Base-by-base conservation (phyloP, 768 basidiomycete genomes). In the Holtermannia corniformis region DNA sequence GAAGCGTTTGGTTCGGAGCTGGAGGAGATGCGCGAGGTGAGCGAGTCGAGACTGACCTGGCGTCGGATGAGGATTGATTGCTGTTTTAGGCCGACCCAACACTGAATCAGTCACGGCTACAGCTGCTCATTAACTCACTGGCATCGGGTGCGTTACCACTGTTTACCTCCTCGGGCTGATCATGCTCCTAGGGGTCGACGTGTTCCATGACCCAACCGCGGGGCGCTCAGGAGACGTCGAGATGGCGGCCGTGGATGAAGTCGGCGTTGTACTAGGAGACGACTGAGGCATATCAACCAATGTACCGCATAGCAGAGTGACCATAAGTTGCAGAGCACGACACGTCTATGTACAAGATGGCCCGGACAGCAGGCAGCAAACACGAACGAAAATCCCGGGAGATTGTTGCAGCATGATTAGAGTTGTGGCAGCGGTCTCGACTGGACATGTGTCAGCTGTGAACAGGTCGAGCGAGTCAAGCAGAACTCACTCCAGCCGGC, bases 21-120 rank as follows among this genome's bases (percentile, higher is more conserved):
- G 23, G 57, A 58, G 19, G 48, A 50, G 45, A 44, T 58, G 23
- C 43, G 57, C 42, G 46, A 58, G 56, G 56, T 57, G 48, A 48
- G 52, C 25, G 21, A 21, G 3, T 40, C 21, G 24, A n/a, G 23
- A 2, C 32, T 27, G n/a, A n/a, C 47, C n/a, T 5, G 19, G n/a
- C 24, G 41, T 11, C 12, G 14, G 20, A 28, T 5, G 5, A 7
- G 1, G 13, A 28, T 13, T 16, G 7, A 1, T 46, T 11, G 50
- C 22, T 41, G 40, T 14, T 11, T 5, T 50, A 57, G 57, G 49
- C 53, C 27, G 57, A 58, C 13, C 52, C 57, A 2, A 47, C 52
- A 20, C 32, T 58, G 24, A 54, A 52, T 13, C 43, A 44, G 5
- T 40, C 44, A 14, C 48, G 49, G 40, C 42, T 58, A 21, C 37